Percentiles rank a stretch among this genome's conserved stretches.
Evolutionary conservation across 371 early-diverging fungal genomes (phyloP).

Genomic region (Dichotomocladium elegans): DNA sequence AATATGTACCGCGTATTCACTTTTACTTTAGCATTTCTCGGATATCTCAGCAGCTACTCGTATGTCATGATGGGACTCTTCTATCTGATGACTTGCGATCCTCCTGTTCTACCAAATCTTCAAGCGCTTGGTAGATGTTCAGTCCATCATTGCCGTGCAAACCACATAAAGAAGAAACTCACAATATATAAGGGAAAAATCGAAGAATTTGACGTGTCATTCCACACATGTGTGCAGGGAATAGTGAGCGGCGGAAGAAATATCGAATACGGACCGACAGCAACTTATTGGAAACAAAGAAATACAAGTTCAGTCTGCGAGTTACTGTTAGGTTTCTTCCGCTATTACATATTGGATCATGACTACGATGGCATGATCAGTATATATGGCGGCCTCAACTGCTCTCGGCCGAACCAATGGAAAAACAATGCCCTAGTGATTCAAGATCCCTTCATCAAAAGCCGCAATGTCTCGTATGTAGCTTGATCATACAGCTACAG

Average conservation of each 20-base stretch:
- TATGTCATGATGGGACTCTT: constrained; percentile 14
- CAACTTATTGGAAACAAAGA: neutral
- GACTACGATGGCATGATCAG: neutral
- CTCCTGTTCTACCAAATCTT: constrained; percentile 13
- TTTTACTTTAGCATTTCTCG: too few relatives aligned
- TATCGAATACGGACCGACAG: neutral
- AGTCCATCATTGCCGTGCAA: neutral
- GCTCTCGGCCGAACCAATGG: neutral
- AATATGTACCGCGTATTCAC: too few relatives aligned
- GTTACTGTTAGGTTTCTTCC: constrained; percentile 4
- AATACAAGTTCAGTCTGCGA: neutral
- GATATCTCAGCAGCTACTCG: constrained; percentile 14
- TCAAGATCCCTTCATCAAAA: constrained; percentile 12
- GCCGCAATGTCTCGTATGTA: constrained; percentile 16
- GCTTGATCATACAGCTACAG: neutral
- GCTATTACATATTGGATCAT: neutral
- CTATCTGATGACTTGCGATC: constrained; percentile 8
- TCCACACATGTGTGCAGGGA: constrained; percentile 6
- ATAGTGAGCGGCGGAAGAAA: too few relatives aligned
- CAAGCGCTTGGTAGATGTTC: constrained; percentile 1
- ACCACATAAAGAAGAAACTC: neutral
- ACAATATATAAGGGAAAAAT: neutral
- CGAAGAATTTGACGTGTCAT: neutral
- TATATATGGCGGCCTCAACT: neutral
- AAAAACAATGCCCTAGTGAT: constrained; percentile 1